A percentile compares a stretch with the other conserved stretches of the same genome.
These are phyloP conservation scores for Amoebophrya sp. DNA, from an alignment of 169 alveolate genomes.

Conservation along the genomic window DNA sequence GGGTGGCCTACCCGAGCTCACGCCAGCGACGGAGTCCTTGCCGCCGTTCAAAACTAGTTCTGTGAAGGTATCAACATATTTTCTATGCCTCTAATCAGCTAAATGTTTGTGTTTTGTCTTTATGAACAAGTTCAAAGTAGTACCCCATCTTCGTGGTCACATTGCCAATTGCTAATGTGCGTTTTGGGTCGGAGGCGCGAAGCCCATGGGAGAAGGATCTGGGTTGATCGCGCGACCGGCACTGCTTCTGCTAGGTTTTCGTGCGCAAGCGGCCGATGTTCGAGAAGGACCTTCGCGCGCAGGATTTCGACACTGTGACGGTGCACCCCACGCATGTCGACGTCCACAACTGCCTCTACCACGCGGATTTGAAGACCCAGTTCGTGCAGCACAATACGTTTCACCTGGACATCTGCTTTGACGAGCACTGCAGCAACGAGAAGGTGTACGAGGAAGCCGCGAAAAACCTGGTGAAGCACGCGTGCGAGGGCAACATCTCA, in stretches of 20 bases:
- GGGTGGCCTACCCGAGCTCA: background rate
- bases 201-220: too few species aligned
- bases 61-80: conserved; percentile 4
- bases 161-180: too few species aligned
- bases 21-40: background rate
- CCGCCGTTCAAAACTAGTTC: background rate
- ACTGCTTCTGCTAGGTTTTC: too few species aligned
- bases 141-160: too few species aligned
- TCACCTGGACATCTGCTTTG: conserved; percentile 16
- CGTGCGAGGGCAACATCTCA: conserved; percentile 20
- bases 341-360: conserved; percentile 31
- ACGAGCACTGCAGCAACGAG: background rate
- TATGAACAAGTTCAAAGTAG: too few species aligned
- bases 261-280: conserved; percentile 31
- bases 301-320: conserved; percentile 20
- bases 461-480: background rate
- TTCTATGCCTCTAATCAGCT: too few species aligned
- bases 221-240: too few species aligned
- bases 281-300: conserved; percentile 14
- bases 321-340: background rate
- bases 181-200: too few species aligned
- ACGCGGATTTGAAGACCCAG: conserved; percentile 32
- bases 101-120: too few species aligned
- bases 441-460: conserved; percentile 18
- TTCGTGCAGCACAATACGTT: conserved; percentile 21